Conservation (phyloP, 176 grass and related monocot species). For the Echinochloa phyllopogon region DNA sequence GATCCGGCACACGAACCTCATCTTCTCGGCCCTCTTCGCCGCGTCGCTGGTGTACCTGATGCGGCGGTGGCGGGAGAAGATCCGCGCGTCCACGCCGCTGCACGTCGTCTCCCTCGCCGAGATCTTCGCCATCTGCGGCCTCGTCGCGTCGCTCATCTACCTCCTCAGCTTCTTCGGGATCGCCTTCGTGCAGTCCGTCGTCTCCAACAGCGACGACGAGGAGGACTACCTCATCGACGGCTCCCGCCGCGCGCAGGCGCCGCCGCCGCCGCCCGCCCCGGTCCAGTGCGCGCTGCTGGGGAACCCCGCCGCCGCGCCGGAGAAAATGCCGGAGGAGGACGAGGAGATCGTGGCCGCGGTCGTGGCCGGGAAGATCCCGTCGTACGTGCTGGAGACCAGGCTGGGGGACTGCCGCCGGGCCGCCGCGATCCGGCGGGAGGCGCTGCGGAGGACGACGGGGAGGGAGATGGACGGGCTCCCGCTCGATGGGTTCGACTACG, state of each 20-base stretch:
- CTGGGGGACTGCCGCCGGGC: slow-evolving; percentile 68
- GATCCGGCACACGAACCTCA: slow-evolving; percentile 73
- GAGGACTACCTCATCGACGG: slow-evolving; percentile 56
- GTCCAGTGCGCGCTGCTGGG: slow-evolving; percentile 49
- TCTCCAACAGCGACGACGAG: slow-evolving; percentile 80
- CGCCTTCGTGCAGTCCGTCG: slow-evolving; percentile 76
- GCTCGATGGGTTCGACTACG: slow-evolving; percentile 75
- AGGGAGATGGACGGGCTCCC: slow-evolving; percentile 67
- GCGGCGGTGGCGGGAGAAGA: slow-evolving; percentile 83
- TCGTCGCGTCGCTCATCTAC: slow-evolving; percentile 77
- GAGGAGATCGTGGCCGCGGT: slow-evolving; percentile 65
- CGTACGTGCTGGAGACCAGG: slow-evolving; percentile 64
- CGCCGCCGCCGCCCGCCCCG: not conserved
- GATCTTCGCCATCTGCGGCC: slow-evolving; percentile 80
- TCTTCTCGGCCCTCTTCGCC: slow-evolving; percentile 65
- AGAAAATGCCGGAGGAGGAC: slow-evolving; percentile 60
- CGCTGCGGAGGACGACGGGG: slow-evolving; percentile 65
- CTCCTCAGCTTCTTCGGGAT: slow-evolving; percentile 88
- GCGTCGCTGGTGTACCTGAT: slow-evolving; percentile 78
- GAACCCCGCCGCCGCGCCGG: slow-evolving; percentile 23
- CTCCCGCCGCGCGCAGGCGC: not conserved
- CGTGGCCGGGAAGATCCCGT: slow-evolving; percentile 60
- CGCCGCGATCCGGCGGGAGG: slow-evolving; percentile 69
- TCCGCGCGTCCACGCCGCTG: slow-evolving; percentile 69
- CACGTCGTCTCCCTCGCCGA: slow-evolving; percentile 68